phyloP scores from a whole-genome alignment of 768 basidiomycete species.

The Pleurotus tuber-regium region DNA sequence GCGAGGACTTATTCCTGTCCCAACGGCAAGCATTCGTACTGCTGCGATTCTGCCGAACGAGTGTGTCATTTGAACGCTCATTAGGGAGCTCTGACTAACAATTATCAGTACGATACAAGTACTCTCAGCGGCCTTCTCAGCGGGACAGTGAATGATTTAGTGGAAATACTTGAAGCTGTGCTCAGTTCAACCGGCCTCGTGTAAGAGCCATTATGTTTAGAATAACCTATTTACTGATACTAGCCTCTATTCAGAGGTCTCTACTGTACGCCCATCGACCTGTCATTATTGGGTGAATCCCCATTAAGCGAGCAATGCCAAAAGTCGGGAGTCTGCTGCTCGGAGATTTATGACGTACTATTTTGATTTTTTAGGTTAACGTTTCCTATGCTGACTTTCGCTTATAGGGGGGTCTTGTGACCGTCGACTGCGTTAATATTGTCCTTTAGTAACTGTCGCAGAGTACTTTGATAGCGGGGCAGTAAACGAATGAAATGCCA shows the following conservation, averaged over 20 bases:
- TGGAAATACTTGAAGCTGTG: neutral
- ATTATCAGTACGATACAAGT: neutral
- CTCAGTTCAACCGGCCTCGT: conserved; percentile 23
- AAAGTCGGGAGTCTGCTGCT: conserved; percentile 38
- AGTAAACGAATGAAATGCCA: no score
- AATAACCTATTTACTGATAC: neutral
- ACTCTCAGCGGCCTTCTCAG: neutral
- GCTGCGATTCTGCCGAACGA: neutral
- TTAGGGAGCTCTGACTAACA: neutral
- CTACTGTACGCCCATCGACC: conserved; percentile 28
- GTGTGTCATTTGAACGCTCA: neutral
- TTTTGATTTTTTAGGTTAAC: conserved; percentile 2
- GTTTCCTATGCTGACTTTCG: neutral
- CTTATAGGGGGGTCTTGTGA: conserved; percentile 30
- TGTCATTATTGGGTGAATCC: conserved; percentile 20
- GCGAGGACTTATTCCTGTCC: conserved; percentile 13
- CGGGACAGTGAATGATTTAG: neutral
- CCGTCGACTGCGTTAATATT: conserved; percentile 38
- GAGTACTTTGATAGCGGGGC: no score
- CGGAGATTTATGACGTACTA: conserved; percentile 28
- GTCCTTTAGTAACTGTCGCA: no score
- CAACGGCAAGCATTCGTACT: conserved; percentile 16
- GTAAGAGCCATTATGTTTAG: conserved; percentile 14
- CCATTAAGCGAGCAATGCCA: conserved; percentile 20
- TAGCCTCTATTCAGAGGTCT: conserved; percentile 20